Percentiles rank a stretch among this genome's conserved stretches.
Evolutionary conservation across 2,329 filamentous ascomycete species (phyloP).

Genomic region (Parastagonospora avenae): DNA sequence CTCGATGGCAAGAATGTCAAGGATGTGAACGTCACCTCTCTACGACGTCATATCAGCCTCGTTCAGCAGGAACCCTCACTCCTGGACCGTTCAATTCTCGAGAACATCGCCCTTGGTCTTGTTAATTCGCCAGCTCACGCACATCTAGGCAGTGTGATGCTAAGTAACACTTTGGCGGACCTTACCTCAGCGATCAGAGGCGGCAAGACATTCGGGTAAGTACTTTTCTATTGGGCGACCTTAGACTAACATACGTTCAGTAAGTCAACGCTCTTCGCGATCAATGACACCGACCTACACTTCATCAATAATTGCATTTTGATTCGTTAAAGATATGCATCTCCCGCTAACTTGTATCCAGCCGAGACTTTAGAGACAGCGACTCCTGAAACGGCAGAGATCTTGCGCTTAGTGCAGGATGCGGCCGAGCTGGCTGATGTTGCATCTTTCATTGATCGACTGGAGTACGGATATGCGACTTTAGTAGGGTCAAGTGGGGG

Average conservation of each 20-base stretch:
- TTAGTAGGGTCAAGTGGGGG: constrained; percentile 60
- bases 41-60: constrained; percentile 46
- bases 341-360: constrained; percentile 27
- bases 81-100: constrained; percentile 57
- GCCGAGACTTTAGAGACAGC: constrained; percentile 15
- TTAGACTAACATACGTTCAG: background rate
- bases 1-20: constrained; percentile 57
- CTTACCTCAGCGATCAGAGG: constrained; percentile 59
- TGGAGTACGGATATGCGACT: constrained; percentile 56
- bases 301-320: too few relatives aligned
- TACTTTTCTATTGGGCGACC: background rate
- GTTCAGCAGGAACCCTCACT: constrained; percentile 60
- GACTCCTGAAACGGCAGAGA: constrained; percentile 44
- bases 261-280: too few relatives aligned
- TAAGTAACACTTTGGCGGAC: constrained; percentile 56
- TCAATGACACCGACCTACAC: too few relatives aligned
- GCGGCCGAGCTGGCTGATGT: constrained; percentile 66
- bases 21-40: constrained; percentile 43
- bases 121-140: constrained; percentile 48
- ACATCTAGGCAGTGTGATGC: constrained; percentile 53
- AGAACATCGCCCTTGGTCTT: constrained; percentile 60
- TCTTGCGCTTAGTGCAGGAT: constrained; percentile 56
- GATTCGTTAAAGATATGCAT: too few relatives aligned
- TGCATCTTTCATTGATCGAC: constrained; percentile 58
- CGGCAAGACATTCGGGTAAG: constrained; percentile 53